phyloP scores from a whole-genome alignment of 805 yeast genomes.

The Jamesozyma jinghongensis region DNA sequence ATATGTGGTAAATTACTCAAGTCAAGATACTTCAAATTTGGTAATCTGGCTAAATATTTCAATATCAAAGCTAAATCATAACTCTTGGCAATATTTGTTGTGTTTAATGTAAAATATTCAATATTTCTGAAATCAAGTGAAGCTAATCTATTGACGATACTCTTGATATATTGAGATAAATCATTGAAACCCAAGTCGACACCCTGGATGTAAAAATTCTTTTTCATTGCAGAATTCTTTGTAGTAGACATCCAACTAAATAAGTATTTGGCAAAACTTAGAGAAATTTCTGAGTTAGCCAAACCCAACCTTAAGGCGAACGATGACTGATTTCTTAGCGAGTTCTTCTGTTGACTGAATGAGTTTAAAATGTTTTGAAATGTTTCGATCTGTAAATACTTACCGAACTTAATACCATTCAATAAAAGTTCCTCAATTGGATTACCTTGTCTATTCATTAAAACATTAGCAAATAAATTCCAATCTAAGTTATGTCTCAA shows the following conservation, averaged over 20 bases:
- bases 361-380: constrained; percentile 48
- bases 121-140: constrained; percentile 22
- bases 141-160: constrained; percentile 20
- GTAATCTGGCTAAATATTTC: constrained; percentile 42
- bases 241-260: constrained; percentile 46
- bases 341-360: constrained; percentile 37
- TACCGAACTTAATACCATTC: constrained; percentile 68
- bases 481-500: constrained; percentile 68
- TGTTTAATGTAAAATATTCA: constrained; percentile 50
- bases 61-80: constrained; percentile 44
- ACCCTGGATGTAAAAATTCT: constrained; percentile 36
- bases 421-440: constrained; percentile 60
- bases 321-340: constrained; percentile 1
- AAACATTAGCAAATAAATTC: constrained; percentile 61
- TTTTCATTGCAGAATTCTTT: constrained; percentile 5
- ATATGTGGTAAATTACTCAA: constrained; percentile 58
- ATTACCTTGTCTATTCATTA: constrained; percentile 58
- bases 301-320: constrained; percentile 48
- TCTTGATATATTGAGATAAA: constrained; percentile 31
- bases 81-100: constrained; percentile 48
- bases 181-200: constrained; percentile 80
- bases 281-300: constrained; percentile 60
- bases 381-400: constrained; percentile 31
- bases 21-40: constrained; percentile 61
- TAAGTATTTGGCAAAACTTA: constrained; percentile 47